Conservation (phyloP, 2,329 filamentous ascomycete genomes). For the Paracamarosporium sp. region DNA sequence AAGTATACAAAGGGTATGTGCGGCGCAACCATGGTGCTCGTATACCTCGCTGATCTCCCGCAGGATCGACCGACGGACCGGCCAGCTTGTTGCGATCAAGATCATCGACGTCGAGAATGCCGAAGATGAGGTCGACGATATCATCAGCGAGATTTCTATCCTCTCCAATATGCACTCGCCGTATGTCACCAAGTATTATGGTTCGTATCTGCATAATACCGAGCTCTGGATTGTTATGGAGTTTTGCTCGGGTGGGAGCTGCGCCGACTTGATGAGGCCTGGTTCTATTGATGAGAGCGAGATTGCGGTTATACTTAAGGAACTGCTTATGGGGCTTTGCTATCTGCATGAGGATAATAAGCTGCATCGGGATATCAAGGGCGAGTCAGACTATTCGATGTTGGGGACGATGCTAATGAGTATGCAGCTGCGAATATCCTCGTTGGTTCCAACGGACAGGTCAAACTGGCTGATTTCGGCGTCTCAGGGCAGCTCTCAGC, state of each 20-base stretch:
- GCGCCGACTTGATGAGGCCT: constrained; percentile 93
- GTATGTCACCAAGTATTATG: constrained; percentile 97
- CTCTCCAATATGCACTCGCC: constrained; percentile 94
- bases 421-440: constrained; percentile 90
- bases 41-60: constrained; percentile 5
- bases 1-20: constrained; percentile 92
- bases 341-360: constrained; percentile 97
- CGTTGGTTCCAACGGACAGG: constrained; percentile 87
- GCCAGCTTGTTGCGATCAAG: constrained; percentile 96
- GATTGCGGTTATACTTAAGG: constrained; percentile 92
- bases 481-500: constrained; percentile 95
- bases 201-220: constrained; percentile 93
- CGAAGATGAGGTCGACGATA: constrained; percentile 98
- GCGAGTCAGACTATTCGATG: constrained; percentile 54
- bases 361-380: constrained; percentile 94
- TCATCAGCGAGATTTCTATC: constrained; percentile 98
- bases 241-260: constrained; percentile 96
- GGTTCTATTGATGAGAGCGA: constrained; percentile 92
- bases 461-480: constrained; percentile 96
- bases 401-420: constrained; percentile 8
- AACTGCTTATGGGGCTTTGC: constrained; percentile 86
- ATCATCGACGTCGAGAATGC: constrained; percentile 98
- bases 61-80: constrained; percentile 90
- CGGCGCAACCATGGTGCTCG: background rate
- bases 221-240: constrained; percentile 99